Evolutionary conservation across 2,329 filamentous ascomycete species (phyloP).

Genomic region (Hymenotorrendiella dingleyae): DNA sequence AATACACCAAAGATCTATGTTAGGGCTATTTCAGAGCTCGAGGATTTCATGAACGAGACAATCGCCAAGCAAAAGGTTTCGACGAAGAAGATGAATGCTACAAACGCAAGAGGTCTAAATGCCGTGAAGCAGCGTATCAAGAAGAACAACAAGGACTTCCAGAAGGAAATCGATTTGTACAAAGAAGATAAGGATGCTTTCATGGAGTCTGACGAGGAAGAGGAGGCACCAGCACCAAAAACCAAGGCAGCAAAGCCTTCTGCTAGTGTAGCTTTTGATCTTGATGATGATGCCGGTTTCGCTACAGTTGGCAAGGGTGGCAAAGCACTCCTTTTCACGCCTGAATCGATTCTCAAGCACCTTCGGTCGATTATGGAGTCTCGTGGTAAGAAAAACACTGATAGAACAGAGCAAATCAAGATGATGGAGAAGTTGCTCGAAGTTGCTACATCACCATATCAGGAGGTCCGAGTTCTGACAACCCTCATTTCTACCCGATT

Average conservation of each 20-base stretch:
- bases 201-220: slow-evolving; percentile 79
- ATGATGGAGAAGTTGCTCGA: slow-evolving; percentile 95
- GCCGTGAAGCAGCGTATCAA: slow-evolving; percentile 97
- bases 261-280: slow-evolving; percentile 41
- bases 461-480: slow-evolving; percentile 85
- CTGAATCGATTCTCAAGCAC: slow-evolving; percentile 97
- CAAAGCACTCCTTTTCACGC: slow-evolving; percentile 83
- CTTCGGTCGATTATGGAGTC: slow-evolving; percentile 89
- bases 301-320: slow-evolving; percentile 84
- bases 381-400: slow-evolving; percentile 97
- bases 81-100: slow-evolving; percentile 98
- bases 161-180: slow-evolving; percentile 81
- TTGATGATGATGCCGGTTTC: slow-evolving; percentile 77
- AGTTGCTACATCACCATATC: slow-evolving; percentile 85
- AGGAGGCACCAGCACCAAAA: slow-evolving; percentile 50
- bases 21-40: slow-evolving; percentile 86
- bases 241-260: slow-evolving; percentile 48
- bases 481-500: slow-evolving; percentile 91
- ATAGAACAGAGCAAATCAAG: slow-evolving; percentile 88
- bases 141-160: slow-evolving; percentile 97
- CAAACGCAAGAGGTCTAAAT: slow-evolving; percentile 88
- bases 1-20: slow-evolving; percentile 87
- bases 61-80: slow-evolving; percentile 93
- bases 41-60: slow-evolving; percentile 90
- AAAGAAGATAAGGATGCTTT: slow-evolving; percentile 77